Conservation (phyloP, 305 asterid species). For the Lippia alba region DNA sequence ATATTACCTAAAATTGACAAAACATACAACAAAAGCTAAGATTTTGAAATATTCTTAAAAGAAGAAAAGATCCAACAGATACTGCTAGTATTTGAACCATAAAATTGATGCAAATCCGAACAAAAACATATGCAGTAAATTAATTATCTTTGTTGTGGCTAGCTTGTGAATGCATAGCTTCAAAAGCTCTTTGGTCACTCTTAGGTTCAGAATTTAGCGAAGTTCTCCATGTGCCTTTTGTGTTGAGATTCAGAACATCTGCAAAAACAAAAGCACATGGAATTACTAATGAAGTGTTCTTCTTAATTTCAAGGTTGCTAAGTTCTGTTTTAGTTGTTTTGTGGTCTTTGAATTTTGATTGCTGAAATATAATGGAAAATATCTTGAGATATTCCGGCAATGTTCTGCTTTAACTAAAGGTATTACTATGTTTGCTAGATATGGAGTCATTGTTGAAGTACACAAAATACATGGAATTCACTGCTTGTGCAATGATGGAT, state of each 20-base stretch:
- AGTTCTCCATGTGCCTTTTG: neutral
- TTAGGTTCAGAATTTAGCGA: conserved; percentile 15
- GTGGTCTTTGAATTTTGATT: conserved; percentile 1
- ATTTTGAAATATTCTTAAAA: neutral
- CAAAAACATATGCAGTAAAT: neutral
- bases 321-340: conserved; percentile 5
- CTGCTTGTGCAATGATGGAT: conserved; percentile 11
- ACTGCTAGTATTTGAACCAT: conserved; percentile 11
- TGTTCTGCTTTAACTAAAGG: conserved; percentile 2
- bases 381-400: conserved; percentile 14
- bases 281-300: conserved; percentile 10
- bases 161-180: conserved; percentile 20
- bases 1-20: neutral
- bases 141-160: neutral
- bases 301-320: neutral
- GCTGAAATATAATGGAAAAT: conserved; percentile 15
- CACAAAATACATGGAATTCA: neutral
- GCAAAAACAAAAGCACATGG: conserved; percentile 7
- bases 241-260: neutral
- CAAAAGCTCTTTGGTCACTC: conserved; percentile 13
- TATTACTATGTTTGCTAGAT: neutral
- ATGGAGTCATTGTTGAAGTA: conserved; percentile 16
- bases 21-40: neutral
- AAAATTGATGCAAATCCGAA: neutral
- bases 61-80: conserved; percentile 4